These are phyloP conservation scores for Sphenostylis stenocarpa DNA, from an alignment of 306 rosid species.

Conservation along the genomic window DNA sequence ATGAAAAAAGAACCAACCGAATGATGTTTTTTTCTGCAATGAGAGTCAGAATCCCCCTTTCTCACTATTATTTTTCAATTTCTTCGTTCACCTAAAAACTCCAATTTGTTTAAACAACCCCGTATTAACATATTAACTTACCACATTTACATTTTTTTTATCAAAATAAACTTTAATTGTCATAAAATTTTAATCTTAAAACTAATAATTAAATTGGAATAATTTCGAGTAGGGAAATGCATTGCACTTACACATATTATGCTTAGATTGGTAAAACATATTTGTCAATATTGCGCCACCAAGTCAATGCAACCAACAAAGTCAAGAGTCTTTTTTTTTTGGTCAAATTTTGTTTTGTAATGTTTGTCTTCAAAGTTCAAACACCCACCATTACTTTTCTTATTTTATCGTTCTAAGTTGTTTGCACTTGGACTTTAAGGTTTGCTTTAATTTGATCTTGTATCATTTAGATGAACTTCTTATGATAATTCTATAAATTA, in stretches of 20 bases:
- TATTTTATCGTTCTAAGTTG: slow-evolving; percentile 8
- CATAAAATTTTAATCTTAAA: too few relatives aligned
- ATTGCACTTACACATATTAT: not conserved
- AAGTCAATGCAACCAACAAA: slow-evolving; percentile 6
- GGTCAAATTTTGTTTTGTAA: slow-evolving; percentile 17
- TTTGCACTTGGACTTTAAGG: not conserved
- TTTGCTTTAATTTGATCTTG: too few relatives aligned
- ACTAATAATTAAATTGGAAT: too few relatives aligned
- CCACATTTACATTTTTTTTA: not conserved
- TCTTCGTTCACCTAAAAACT: slow-evolving; percentile 2
- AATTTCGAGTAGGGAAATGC: not conserved
- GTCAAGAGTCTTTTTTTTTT: slow-evolving; percentile 16
- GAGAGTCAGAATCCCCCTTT: not conserved
- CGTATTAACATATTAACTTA: not conserved
- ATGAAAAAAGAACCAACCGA: slow-evolving; percentile 23
- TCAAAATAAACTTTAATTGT: not conserved
- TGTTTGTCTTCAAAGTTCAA: slow-evolving; percentile 22
- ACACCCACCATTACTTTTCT: not conserved
- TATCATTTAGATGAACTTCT: too few relatives aligned
- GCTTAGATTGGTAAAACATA: slow-evolving; percentile 23
- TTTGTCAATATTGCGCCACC: slow-evolving; percentile 7
- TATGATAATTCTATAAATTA: too few relatives aligned
- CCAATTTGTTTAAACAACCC: not conserved
- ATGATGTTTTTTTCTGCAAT: slow-evolving; percentile 14
- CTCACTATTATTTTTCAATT: not conserved